Percentiles rank a stretch among this genome's conserved stretches.
Evolutionary conservation across 2,329 filamentous ascomycete genomes (phyloP).

Genomic region (Fusarium paranaense): DNA sequence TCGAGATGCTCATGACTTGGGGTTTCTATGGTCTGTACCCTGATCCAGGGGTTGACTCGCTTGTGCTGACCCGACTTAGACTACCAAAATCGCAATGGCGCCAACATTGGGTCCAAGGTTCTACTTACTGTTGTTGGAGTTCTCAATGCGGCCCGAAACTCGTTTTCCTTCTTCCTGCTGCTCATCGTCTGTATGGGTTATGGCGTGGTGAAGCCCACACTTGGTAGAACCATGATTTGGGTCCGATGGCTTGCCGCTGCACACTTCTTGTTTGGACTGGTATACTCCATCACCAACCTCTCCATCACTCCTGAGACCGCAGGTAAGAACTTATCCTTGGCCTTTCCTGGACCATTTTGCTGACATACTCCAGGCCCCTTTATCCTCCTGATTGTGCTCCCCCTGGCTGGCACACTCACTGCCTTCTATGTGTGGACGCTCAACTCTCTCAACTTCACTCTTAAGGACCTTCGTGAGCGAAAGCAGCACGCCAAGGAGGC

Average conservation of each 20-base stretch:
- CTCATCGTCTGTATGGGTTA: constrained; percentile 99
- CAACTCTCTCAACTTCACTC: constrained; percentile 92
- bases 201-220: constrained; percentile 92
- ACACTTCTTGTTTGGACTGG: constrained; percentile 94
- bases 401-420: constrained; percentile 90
- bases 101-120: constrained; percentile 84
- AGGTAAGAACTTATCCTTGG: constrained; percentile 56
- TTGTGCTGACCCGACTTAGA: constrained; percentile 65
- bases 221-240: constrained; percentile 94
- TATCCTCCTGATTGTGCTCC: constrained; percentile 92
- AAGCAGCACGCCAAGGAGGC: constrained; percentile 92
- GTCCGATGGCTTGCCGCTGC: constrained; percentile 90
- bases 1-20: constrained; percentile 99
- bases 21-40: constrained; percentile 84
- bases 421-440: constrained; percentile 99
- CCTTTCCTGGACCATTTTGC: background rate
- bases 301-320: constrained; percentile 90
- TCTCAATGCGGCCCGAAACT: constrained; percentile 93
- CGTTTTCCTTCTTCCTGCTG: constrained; percentile 97
- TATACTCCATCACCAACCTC: constrained; percentile 91
- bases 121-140: constrained; percentile 92
- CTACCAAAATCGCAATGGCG: constrained; percentile 90
- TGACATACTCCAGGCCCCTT: constrained; percentile 72
- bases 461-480: constrained; percentile 94
- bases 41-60: background rate